Evolutionary conservation across 2,329 filamentous ascomycete species (phyloP), one percentile per base, ranked within the genome.

Genomic region (Cladophialophora chaetospira): DNA sequence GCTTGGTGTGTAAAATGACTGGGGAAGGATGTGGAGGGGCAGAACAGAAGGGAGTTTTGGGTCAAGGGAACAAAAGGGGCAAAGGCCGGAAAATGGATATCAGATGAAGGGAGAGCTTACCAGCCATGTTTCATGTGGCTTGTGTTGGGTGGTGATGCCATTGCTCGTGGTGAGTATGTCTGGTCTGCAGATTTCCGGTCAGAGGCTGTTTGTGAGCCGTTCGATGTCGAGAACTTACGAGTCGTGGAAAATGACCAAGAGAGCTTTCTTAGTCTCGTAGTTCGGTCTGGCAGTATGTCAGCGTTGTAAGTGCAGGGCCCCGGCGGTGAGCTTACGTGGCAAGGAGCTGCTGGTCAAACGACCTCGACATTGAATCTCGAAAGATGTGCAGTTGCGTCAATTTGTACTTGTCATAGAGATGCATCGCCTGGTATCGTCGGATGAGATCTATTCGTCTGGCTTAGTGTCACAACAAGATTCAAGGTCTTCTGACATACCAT

Each of bases 231-330:
- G 26, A 65, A 61, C 50, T 53, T 61, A 60, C 48, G 58, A 60
- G 68, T 97, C 93, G 71, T 99, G 94, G 54, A 99, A 87, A 45
- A 97, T 88, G 9, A 99, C 77, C 10, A 99, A 70, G 3, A 97
- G 78, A 51, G 85, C 89, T 54, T 82, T 83, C 15, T 82, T 80
- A 31, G 81, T 75, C 55, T 84, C 78, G 51, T 94, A 84, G 42
- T 86, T 82, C 1, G 86, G 83, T 35, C 83, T 86, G 23, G 60
- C 5, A 44, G 19, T 2, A 3, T 8, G 23, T 25, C n/a, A 31
- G n/a, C 19, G 21, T 44, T 21, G 19, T 11, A 17, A 8, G 10
- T 13, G 6, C 13, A 33, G 6, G 8, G 29, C 29, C 8, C 29
- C 2, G 21, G n/a, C n/a, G n/a, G n/a, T 40, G 48, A 9, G 61